Evolutionary conservation across 129 eudicot genomes (phyloP), one percentile per base, ranked within the genome.

Genomic region (Apium graveolens): DNA sequence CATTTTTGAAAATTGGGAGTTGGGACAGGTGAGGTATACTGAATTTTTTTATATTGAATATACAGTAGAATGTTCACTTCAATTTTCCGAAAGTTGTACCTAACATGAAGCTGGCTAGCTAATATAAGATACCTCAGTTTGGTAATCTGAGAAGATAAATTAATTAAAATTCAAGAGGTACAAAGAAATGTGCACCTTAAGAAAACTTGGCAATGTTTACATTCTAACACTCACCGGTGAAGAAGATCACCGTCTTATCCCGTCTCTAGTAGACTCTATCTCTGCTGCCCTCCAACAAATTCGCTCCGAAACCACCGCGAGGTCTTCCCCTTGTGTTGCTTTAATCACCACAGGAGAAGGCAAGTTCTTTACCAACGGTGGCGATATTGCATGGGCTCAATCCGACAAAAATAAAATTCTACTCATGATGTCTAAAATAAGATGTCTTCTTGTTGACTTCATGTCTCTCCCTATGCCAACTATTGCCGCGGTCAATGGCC

Each of bases 361-460:
- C 84, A 92, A 86, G 60, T 92, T 82, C 88, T 92, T 92, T 86
- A 88, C 90, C 87, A 92, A 92, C 43, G 98, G 96, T 80, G 90
- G 79, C 89, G 96, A 92, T 41, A 89, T 90, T 49, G 73, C 74
- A 24, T 92, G 97, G 97, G 81, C 90, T 20, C 43, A 65, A 1
- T 63, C 88, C 79, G 76, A 88, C 60, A 82, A 81, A 21, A 26
- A 73, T 21, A 90, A 86, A 29, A 53, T 37, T 21, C 81, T 81
- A 37, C 73, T 79, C 41, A 82, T 91, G 91, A 77, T 85, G 41
- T 43, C 77, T 24, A 91, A 89, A 74, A 84, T 92, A 86, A 85
- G 87, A 3, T 76, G 70, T 18, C 83, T 92, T 42, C 63, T 92
- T 73, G 73, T 78, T 48, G n/a, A 84, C 73, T 83, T 92, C 2